Base-by-base conservation (phyloP, 2,329 filamentous ascomycete genomes). In the Atkinsonella hypoxylon region DNA sequence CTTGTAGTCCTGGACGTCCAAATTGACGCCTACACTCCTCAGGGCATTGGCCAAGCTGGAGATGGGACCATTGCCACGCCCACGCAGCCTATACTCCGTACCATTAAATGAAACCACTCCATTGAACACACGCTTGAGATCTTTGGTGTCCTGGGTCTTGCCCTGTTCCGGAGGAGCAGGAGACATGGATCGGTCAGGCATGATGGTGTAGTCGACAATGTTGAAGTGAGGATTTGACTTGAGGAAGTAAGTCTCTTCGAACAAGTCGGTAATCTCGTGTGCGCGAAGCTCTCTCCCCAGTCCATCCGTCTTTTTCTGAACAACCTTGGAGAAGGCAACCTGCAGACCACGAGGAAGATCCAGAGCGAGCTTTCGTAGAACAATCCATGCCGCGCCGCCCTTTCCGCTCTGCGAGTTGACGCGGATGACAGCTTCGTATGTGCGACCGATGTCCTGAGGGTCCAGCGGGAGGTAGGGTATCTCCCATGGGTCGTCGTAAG, bases 321-420 rank as follows among this genome's bases (percentile, higher is more conserved):
- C 89, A 56, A 94, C 77, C 64, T 82, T 85, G 66, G 85, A 88
- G 68, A 97, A 97, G 46, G 88, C 89, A 56, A 96, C 78, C 69
- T 97, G 91, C 48, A 97, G 78, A 49, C 89, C 89, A 55, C 93
- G 87, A 15, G 93, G 93, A 48, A 97, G 80, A 67, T 97, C 93
- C 61, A 97, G 85, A 62, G 93, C 81, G 55, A 97, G 81, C 62
- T 89, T 85, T 59, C 86, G 84, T 64, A 90, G 83, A 64, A 97
- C 90, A 64, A 97, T 87, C 87, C 88, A 97, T 47, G 91, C 90
- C 53, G 88, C 84, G 59, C 93, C 93, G 54, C 91, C 91, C 73
- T 98, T 97, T 57, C 91, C 91, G 60, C 82, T 88, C 67, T 97
- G 91, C 17, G 88, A 95, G 75, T 97, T 98, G 78, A 97, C 91